Evolutionary conservation across 2,329 filamentous ascomycete species (phyloP).

Genomic region (Trichoderma citrinoviride): DNA sequence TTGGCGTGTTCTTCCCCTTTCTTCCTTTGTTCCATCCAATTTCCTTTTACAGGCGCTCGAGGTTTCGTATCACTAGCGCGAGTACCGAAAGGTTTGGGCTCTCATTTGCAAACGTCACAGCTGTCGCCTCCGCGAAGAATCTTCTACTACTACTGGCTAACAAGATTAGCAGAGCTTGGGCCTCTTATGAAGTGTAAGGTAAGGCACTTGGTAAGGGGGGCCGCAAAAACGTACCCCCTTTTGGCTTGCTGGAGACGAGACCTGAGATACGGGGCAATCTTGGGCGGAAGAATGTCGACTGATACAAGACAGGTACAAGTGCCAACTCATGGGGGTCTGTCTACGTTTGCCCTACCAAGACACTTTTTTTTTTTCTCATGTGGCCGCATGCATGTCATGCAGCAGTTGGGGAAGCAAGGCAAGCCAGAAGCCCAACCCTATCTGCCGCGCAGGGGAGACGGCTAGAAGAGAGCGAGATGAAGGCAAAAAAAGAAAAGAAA

Average conservation of each 20-base stretch:
- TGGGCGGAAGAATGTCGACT: neutral
- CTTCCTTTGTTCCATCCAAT: too few species aligned
- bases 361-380: slow-evolving; percentile 11
- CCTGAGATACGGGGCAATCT: slow-evolving; percentile 2
- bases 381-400: slow-evolving; percentile 28
- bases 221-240: neutral
- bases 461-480: neutral
- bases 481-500: neutral
- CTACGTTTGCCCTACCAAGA: neutral
- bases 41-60: too few species aligned
- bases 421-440: neutral
- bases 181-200: neutral
- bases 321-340: neutral
- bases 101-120: neutral
- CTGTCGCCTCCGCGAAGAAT: neutral
- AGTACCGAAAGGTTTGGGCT: neutral
- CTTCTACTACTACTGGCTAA: neutral
- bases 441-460: neutral
- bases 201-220: too few species aligned
- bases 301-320: neutral
- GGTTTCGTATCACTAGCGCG: too few species aligned
- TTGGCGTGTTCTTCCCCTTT: too few species aligned
- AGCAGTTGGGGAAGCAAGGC: slow-evolving; percentile 18
- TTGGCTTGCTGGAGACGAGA: slow-evolving; percentile 3
- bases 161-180: neutral